These are phyloP conservation scores for Pontederia paniculata DNA, from an alignment of 176 grass and related monocot genomes.

Conservation along the genomic window DNA sequence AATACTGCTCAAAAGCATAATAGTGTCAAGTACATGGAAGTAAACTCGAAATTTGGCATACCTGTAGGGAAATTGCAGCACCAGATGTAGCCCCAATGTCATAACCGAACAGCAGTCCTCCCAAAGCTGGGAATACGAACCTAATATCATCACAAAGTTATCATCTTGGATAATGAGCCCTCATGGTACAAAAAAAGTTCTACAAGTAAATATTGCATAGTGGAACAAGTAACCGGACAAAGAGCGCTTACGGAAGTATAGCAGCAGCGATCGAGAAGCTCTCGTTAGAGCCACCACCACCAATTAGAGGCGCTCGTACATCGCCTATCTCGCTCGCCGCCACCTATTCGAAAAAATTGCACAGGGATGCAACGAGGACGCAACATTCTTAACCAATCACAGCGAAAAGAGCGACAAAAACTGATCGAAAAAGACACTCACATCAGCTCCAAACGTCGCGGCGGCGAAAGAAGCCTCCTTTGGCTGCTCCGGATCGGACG, in stretches of 20 bases:
- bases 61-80: slow-evolving; percentile 76
- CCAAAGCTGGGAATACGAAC: slow-evolving; percentile 85
- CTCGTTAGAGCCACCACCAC: slow-evolving; percentile 20
- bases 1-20: not conserved
- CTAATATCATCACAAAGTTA: slow-evolving; percentile 22
- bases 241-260: slow-evolving; percentile 38
- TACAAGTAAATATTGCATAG: too few relatives aligned
- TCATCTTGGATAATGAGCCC: not conserved
- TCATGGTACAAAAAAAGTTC: not conserved
- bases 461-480: too few relatives aligned
- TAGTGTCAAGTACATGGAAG: not conserved
- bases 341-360: slow-evolving; percentile 5
- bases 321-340: slow-evolving; percentile 11
- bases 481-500: too few relatives aligned
- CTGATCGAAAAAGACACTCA: too few relatives aligned
- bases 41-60: slow-evolving; percentile 3
- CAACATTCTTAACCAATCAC: too few relatives aligned
- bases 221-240: too few relatives aligned
- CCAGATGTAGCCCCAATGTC: slow-evolving; percentile 92
- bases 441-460: too few relatives aligned
- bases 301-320: slow-evolving; percentile 32
- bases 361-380: too few relatives aligned
- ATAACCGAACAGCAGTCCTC: slow-evolving; percentile 90
- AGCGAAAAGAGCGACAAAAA: too few relatives aligned
- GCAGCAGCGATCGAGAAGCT: slow-evolving; percentile 41